Evolutionary conservation across 352 stramenopile species (phyloP).

Genomic region (Blastocystis sp.): DNA sequence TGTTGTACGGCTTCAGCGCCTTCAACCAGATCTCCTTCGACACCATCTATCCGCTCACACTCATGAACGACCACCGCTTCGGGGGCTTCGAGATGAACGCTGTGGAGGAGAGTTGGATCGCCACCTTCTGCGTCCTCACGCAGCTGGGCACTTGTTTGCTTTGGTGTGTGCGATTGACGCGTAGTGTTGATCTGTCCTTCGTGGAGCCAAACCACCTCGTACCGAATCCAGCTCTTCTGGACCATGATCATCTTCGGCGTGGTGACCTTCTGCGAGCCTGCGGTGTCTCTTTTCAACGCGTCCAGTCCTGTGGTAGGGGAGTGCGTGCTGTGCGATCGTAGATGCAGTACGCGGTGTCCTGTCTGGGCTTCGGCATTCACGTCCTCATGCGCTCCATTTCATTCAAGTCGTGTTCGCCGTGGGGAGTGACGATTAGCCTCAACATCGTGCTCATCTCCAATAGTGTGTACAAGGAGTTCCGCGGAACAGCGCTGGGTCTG

Average conservation of each 20-base stretch:
- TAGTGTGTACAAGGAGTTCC: constrained; percentile 64
- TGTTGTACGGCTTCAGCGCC: constrained; percentile 17
- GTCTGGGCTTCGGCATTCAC: not conserved
- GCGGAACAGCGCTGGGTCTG: constrained; percentile 27
- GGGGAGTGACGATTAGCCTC: not conserved
- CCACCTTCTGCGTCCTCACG: constrained; percentile 2
- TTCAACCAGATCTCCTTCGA: constrained; percentile 45
- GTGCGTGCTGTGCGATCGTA: not conserved
- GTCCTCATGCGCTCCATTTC: constrained; percentile 13
- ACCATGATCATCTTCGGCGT: not conserved
- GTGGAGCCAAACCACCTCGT: constrained; percentile 8
- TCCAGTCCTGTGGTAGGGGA: not conserved
- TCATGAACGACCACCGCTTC: constrained; percentile 21
- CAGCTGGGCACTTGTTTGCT: constrained; percentile 22
- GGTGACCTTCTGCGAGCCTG: not conserved
- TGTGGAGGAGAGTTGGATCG: constrained; percentile 53
- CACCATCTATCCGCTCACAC: constrained; percentile 60
- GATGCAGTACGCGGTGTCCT: constrained; percentile 18
- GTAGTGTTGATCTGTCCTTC: constrained; percentile 43
- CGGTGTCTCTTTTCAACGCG: constrained; percentile 22
- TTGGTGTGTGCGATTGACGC: not conserved
- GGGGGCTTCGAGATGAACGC: constrained; percentile 56
- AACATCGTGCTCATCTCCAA: constrained; percentile 70
- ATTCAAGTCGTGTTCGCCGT: constrained; percentile 7
- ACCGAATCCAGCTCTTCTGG: not conserved